phyloP scores from a whole-genome alignment of 176 grass and related monocot genomes.

The Musa acuminata region DNA sequence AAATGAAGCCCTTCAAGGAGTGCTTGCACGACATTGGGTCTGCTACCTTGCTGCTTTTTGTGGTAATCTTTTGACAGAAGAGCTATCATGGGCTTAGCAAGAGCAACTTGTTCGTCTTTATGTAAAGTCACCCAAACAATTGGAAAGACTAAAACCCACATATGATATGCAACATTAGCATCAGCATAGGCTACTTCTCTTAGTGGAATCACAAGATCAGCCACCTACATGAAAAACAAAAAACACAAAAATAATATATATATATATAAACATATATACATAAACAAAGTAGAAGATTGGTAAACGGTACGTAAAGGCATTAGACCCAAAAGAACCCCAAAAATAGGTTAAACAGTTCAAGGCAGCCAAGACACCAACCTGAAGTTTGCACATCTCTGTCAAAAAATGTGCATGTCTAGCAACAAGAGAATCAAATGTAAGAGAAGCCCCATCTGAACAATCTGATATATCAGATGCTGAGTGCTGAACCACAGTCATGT shows the following conservation, averaged over 20 bases:
- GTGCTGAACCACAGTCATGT: slow-evolving; percentile 51
- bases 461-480: slow-evolving; percentile 45
- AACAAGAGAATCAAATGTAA: slow-evolving; percentile 76
- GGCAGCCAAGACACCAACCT: slow-evolving; percentile 29
- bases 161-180: slow-evolving; percentile 89
- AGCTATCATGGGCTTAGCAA: slow-evolving; percentile 93
- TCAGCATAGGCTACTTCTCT: slow-evolving; percentile 93
- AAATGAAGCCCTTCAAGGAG: slow-evolving; percentile 98
- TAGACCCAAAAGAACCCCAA: too few species aligned
- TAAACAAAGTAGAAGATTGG: slow-evolving; percentile 1
- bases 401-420: slow-evolving; percentile 75
- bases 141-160: slow-evolving; percentile 98
- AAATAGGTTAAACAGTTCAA: neutral
- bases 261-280: slow-evolving; percentile 7
- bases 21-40: slow-evolving; percentile 93
- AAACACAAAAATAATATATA: slow-evolving; percentile 14
- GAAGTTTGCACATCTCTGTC: slow-evolving; percentile 79
- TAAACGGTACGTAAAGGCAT: too few species aligned
- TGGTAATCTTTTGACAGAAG: slow-evolving; percentile 98
- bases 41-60: slow-evolving; percentile 86
- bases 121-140: slow-evolving; percentile 98
- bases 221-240: slow-evolving; percentile 49
- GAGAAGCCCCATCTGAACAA: slow-evolving; percentile 44
- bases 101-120: slow-evolving; percentile 88
- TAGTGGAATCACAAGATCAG: slow-evolving; percentile 75